A percentile compares a stretch with the other conserved stretches of the same genome.
These are phyloP conservation scores for Brachypodium distachyon DNA, from an alignment of 202 grass and related monocot species.

Conservation along the genomic window DNA sequence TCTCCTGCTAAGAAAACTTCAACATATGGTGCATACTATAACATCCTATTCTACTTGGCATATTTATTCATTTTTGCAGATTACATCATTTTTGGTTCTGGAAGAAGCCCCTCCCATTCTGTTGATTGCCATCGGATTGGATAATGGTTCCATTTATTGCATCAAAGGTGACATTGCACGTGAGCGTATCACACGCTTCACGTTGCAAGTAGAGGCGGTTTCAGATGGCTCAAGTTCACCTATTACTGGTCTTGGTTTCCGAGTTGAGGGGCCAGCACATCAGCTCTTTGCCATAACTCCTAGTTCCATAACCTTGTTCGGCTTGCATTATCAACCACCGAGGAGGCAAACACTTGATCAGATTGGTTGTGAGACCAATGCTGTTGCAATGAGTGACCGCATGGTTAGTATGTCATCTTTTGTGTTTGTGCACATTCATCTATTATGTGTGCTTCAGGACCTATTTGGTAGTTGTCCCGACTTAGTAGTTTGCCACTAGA, in stretches of 20 bases:
- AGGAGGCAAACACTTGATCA: constrained; percentile 77
- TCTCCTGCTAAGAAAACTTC: neutral
- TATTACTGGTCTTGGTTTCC: constrained; percentile 68
- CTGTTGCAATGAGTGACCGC: constrained; percentile 74
- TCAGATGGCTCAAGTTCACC: constrained; percentile 29
- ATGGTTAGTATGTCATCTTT: constrained; percentile 47
- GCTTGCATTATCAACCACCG: constrained; percentile 77
- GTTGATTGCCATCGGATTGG: constrained; percentile 71
- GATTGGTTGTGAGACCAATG: constrained; percentile 74
- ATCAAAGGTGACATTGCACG: constrained; percentile 95
- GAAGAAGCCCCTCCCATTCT: constrained; percentile 95
- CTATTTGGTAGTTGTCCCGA: neutral
- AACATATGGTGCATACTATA: neutral
- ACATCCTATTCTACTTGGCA: neutral
- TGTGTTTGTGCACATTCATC: neutral
- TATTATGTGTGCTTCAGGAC: neutral
- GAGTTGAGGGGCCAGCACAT: constrained; percentile 67
- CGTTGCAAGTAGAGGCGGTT: constrained; percentile 57
- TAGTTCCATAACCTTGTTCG: constrained; percentile 66
- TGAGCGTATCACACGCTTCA: constrained; percentile 93
- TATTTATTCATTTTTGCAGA: constrained; percentile 40
- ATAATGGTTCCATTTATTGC: constrained; percentile 89
- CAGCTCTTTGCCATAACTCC: constrained; percentile 82
- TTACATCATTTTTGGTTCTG: constrained; percentile 89
- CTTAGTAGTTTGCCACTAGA: neutral